Evolutionary conservation across 2,329 filamentous ascomycete species (phyloP).

Genomic region (Fusarium coffeatum): DNA sequence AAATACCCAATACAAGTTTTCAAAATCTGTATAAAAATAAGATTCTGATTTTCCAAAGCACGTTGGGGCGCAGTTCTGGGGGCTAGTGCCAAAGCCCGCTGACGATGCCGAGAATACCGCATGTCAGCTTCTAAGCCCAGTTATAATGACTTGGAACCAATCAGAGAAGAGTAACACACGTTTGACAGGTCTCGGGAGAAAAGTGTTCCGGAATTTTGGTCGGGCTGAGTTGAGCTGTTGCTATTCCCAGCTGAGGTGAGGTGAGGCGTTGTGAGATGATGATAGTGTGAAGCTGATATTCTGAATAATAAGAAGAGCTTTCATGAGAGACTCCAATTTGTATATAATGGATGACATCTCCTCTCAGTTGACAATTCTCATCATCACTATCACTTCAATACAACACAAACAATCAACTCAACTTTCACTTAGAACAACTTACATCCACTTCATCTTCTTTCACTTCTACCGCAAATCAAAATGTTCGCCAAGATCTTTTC

Average conservation of each 20-base stretch:
- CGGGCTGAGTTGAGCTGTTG: conserved; percentile 27
- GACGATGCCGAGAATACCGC: conserved; percentile 16
- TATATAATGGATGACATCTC: conserved; percentile 42
- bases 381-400: conserved; percentile 27
- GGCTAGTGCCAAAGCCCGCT: conserved; percentile 31
- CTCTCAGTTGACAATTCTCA: conserved; percentile 23
- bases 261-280: background rate
- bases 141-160: background rate
- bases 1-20: background rate
- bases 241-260: conserved; percentile 29
- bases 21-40: conserved; percentile 9
- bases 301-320: background rate
- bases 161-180: accelerated
- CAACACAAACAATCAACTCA: conserved; percentile 14
- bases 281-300: background rate
- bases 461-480: conserved; percentile 18
- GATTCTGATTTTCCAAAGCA: background rate
- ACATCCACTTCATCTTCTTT: background rate
- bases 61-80: conserved; percentile 34
- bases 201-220: conserved; percentile 14
- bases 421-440: background rate
- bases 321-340: background rate
- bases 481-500: conserved; percentile 51
- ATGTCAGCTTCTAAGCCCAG: conserved; percentile 33
- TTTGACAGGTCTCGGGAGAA: conserved; percentile 13